Percentiles rank a stretch among this genome's conserved stretches.
Evolutionary conservation across 139 green algal species (phyloP).

Genomic region (Picochlorum costavermella): DNA sequence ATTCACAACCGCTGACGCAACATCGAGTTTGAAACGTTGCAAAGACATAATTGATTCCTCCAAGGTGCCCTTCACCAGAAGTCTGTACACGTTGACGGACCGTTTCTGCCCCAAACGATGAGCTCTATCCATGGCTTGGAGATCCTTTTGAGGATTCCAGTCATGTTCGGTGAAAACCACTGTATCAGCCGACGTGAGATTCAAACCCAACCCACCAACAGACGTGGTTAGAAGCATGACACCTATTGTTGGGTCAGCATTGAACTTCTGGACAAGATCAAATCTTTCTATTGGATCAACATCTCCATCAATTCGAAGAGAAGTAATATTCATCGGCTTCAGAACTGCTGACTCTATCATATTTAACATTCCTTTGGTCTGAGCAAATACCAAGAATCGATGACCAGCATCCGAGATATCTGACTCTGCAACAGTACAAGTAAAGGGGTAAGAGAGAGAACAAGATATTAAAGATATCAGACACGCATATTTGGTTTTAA

Average conservation of each 20-base stretch:
- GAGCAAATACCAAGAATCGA: slow-evolving; percentile 91
- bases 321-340: slow-evolving; percentile 56
- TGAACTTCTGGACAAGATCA: slow-evolving; percentile 80
- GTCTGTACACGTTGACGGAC: slow-evolving; percentile 92
- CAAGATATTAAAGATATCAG: no score
- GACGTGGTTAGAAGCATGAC: slow-evolving; percentile 93
- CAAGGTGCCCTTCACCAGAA: slow-evolving; percentile 66
- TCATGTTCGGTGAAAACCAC: slow-evolving; percentile 99
- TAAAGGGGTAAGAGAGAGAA: no score
- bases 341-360: slow-evolving; percentile 66
- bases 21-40: slow-evolving; percentile 94
- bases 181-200: slow-evolving; percentile 92
- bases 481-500: no score
- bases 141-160: slow-evolving; percentile 97
- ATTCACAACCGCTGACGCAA: slow-evolving; percentile 68
- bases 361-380: slow-evolving; percentile 83
- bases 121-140: slow-evolving; percentile 97
- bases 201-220: slow-evolving; percentile 85
- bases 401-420: slow-evolving; percentile 37
- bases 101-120: slow-evolving; percentile 90
- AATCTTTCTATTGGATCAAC: slow-evolving; percentile 71
- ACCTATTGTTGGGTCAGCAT: slow-evolving; percentile 91
- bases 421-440: slow-evolving; percentile 1
- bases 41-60: slow-evolving; percentile 79
- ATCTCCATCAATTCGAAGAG: slow-evolving; percentile 81